These are phyloP conservation scores for Lichtheimia ornata DNA, from an alignment of 371 early-diverging fungal genomes.

Conservation along the genomic window DNA sequence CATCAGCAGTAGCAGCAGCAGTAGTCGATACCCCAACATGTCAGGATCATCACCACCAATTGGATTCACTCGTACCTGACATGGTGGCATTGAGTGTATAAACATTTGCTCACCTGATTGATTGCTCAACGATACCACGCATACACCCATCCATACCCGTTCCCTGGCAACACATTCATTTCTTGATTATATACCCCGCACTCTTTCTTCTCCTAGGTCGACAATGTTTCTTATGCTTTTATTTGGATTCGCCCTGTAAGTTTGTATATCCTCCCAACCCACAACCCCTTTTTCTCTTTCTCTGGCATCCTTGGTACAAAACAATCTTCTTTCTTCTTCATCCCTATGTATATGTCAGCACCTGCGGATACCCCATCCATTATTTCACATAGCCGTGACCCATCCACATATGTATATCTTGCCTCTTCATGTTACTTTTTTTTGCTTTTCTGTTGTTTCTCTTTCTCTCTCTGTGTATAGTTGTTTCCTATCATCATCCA, in stretches of 20 bases:
- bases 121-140: not conserved
- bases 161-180: not conserved
- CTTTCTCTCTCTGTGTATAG: no score
- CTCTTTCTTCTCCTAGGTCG: not conserved
- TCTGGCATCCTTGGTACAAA: no score
- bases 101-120: not conserved
- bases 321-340: no score
- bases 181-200: not conserved
- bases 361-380: no score
- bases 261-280: not conserved
- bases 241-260: not conserved
- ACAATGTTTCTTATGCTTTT: not conserved
- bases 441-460: no score
- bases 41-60: not conserved
- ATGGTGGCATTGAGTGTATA: conserved; percentile 10
- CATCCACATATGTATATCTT: no score
- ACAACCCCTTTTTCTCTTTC: no score
- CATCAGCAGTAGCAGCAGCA: not conserved
- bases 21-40: not conserved
- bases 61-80: conserved; percentile 8
- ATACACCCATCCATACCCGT: not conserved
- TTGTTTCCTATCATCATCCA: no score
- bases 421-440: no score
- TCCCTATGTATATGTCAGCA: no score
- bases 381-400: no score